A percentile compares a stretch with the other conserved stretches of the same genome.
These are phyloP conservation scores for Entoloma clypeatum DNA, from an alignment of 1,284 basidiomycete species.

Conservation along the genomic window DNA sequence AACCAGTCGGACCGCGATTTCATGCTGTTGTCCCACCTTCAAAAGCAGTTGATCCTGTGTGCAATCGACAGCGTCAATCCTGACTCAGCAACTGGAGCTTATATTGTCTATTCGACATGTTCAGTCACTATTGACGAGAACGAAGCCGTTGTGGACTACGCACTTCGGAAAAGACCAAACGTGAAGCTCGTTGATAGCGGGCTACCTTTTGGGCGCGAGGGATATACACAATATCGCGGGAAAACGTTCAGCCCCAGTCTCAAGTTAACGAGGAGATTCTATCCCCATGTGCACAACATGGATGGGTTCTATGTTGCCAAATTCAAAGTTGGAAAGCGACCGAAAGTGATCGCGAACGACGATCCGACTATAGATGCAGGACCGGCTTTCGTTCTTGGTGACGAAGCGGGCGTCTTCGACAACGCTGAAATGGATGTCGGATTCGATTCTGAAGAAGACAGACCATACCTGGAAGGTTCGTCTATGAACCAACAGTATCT, in stretches of 20 bases:
- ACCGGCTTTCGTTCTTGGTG: constrained; percentile 27
- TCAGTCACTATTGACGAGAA: constrained; percentile 99
- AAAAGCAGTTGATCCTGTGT: constrained; percentile 98
- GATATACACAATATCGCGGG: constrained; percentile 87
- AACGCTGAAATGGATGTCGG: constrained; percentile 32
- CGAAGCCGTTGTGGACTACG: constrained; percentile 97
- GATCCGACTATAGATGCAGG: constrained; percentile 24
- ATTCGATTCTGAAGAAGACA: constrained; percentile 73
- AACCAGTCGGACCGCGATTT: constrained; percentile 92
- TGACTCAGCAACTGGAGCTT: constrained; percentile 88
- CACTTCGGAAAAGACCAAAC: constrained; percentile 95
- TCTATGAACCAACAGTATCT: constrained; percentile 19
- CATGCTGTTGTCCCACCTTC: constrained; percentile 89
- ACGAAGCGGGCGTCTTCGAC: constrained; percentile 28
- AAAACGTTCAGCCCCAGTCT: constrained; percentile 85
- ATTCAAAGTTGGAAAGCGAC: constrained; percentile 85
- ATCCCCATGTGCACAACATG: constrained; percentile 92
- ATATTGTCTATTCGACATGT: constrained; percentile 97
- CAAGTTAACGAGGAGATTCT: constrained; percentile 82
- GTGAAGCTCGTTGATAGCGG: constrained; percentile 93
- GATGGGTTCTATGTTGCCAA: constrained; percentile 99
- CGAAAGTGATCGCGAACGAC: constrained; percentile 48
- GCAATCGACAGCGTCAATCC: constrained; percentile 96
- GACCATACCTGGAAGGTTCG: constrained; percentile 64
- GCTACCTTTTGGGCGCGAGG: constrained; percentile 90